Conservation (phyloP, 495 filamentous ascomycete species). For the Xylaria sp. region DNA sequence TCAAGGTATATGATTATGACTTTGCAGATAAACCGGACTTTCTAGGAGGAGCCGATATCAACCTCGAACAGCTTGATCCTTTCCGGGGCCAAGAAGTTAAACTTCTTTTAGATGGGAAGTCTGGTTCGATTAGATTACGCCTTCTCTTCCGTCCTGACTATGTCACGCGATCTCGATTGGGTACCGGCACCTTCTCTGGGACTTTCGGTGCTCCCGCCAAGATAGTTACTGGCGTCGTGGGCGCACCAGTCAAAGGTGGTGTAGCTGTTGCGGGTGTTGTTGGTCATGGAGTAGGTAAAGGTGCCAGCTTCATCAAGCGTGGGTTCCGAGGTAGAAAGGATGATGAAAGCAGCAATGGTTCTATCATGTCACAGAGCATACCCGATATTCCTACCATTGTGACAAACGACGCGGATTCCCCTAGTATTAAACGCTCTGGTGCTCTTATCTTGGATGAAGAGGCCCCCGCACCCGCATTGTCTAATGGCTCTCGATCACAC, state of each 20-base stretch:
- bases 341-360: slow-evolving; percentile 50
- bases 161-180: slow-evolving; percentile 84
- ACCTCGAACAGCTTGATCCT: slow-evolving; percentile 82
- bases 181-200: slow-evolving; percentile 90
- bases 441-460: slow-evolving; percentile 41
- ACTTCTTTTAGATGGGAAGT: slow-evolving; percentile 87
- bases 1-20: slow-evolving; percentile 93
- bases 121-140: slow-evolving; percentile 79
- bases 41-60: slow-evolving; percentile 77
- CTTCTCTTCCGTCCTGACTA: slow-evolving; percentile 95
- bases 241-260: slow-evolving; percentile 90
- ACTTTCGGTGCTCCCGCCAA: slow-evolving; percentile 92
- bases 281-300: slow-evolving; percentile 82
- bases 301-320: slow-evolving; percentile 84
- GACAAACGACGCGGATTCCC: slow-evolving; percentile 48
- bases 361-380: slow-evolving; percentile 39
- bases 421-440: slow-evolving; percentile 44
- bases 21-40: slow-evolving; percentile 91
- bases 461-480: slow-evolving; percentile 44
- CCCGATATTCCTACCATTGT: slow-evolving; percentile 55
- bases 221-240: slow-evolving; percentile 78
- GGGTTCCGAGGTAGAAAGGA: slow-evolving; percentile 74
- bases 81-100: slow-evolving; percentile 76
- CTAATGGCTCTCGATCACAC: slow-evolving; percentile 59
- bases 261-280: slow-evolving; percentile 72